Conservation (phyloP, 2,329 filamentous ascomycete species). For the Nannizziopsis barbatae region DNA sequence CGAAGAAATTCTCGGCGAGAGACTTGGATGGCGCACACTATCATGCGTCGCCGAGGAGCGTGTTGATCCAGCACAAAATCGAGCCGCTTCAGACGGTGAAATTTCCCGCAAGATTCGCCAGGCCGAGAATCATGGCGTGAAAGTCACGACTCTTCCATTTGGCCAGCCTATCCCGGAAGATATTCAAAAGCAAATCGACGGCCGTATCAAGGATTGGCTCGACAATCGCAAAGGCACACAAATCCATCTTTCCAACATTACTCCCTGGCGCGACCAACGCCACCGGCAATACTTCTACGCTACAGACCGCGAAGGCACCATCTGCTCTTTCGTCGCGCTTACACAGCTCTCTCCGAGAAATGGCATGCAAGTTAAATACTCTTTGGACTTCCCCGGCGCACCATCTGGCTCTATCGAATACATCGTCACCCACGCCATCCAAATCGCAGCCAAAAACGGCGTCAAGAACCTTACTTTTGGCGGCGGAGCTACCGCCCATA, state of each 20-base stretch:
- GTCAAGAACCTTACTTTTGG: constrained; percentile 70
- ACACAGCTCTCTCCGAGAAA: constrained; percentile 68
- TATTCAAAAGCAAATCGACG: constrained; percentile 57
- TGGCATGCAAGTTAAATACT: constrained; percentile 92
- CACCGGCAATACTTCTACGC: constrained; percentile 83
- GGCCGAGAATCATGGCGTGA: constrained; percentile 72
- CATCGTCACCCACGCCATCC: constrained; percentile 62
- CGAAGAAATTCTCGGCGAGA: constrained; percentile 67
- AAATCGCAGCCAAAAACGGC: constrained; percentile 47
- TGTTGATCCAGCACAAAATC: constrained; percentile 60
- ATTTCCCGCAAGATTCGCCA: constrained; percentile 66
- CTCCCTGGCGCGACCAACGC: constrained; percentile 71
- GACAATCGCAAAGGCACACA: constrained; percentile 68
- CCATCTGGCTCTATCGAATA: constrained; percentile 82
- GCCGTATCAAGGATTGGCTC: constrained; percentile 69
- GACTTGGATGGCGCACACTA: constrained; percentile 77
- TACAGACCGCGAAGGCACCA: constrained; percentile 57
- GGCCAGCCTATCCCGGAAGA: constrained; percentile 55
- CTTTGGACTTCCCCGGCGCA: constrained; percentile 79
- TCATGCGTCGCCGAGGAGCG: constrained; percentile 84
- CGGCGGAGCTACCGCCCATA: constrained; percentile 61
- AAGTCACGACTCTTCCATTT: constrained; percentile 60
- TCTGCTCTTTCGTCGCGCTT: constrained; percentile 69
- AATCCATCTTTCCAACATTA: constrained; percentile 80
- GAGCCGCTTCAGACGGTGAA: constrained; percentile 53